Conservation (phyloP, 306 rosid genomes). For the Prunus padus region DNA sequence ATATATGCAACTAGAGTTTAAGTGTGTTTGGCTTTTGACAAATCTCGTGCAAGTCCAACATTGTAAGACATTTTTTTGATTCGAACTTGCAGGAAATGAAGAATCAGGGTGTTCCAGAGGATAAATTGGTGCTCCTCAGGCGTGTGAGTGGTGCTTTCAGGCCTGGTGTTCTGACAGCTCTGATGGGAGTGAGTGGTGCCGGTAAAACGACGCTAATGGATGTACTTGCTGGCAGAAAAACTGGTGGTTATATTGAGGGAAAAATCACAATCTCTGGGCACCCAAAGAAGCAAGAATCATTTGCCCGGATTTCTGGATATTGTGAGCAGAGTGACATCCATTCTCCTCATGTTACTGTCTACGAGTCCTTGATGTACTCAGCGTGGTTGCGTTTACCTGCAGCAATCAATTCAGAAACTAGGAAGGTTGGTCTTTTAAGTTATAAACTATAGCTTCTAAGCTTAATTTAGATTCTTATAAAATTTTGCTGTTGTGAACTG, state of each 20-base stretch:
- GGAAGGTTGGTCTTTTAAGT: constrained; percentile 46
- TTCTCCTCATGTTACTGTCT: constrained; percentile 63
- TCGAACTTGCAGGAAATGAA: constrained; percentile 22
- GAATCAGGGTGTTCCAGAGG: constrained; percentile 21
- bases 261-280: constrained; percentile 18
- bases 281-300: constrained; percentile 25
- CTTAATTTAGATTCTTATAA: neutral
- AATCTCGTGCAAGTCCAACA: neutral
- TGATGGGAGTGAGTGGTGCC: constrained; percentile 32
- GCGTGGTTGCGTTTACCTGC: constrained; percentile 62
- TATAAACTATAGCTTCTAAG: neutral
- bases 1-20: neutral
- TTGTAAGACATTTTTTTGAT: neutral
- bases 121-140: constrained; percentile 22
- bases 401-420: constrained; percentile 41
- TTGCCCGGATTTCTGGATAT: constrained; percentile 28
- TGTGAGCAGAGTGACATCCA: constrained; percentile 38
- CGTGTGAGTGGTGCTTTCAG: constrained; percentile 27
- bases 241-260: constrained; percentile 25
- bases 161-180: constrained; percentile 28
- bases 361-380: constrained; percentile 62
- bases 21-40: neutral
- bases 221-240: constrained; percentile 28
- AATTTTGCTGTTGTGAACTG: neutral
- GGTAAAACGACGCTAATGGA: constrained; percentile 29